Conservation (phyloP, 495 filamentous ascomycete genomes). For the Tuber umbilicatum region DNA sequence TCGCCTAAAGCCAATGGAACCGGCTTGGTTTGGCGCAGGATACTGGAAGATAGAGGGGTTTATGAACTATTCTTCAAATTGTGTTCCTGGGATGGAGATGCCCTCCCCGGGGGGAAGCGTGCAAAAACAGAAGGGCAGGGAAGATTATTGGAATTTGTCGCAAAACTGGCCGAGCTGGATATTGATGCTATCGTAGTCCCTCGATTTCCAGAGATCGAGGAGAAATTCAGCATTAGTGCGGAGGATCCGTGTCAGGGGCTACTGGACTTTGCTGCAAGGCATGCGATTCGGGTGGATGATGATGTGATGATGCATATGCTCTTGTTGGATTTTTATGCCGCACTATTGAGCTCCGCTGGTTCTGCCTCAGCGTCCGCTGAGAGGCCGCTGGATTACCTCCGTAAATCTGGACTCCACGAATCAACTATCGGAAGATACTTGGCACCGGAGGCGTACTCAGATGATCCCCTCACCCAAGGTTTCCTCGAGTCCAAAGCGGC, state of each 20-base stretch:
- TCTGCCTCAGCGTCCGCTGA: slow-evolving; percentile 2
- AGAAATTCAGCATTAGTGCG: slow-evolving; percentile 14
- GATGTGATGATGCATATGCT: slow-evolving; percentile 41
- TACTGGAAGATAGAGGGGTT: slow-evolving; percentile 30
- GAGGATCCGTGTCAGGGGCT: slow-evolving; percentile 19
- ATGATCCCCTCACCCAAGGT: slow-evolving; percentile 24
- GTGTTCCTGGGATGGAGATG: slow-evolving; percentile 27
- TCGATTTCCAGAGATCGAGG: slow-evolving; percentile 20
- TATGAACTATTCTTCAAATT: slow-evolving; percentile 30
- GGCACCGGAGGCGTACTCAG: slow-evolving; percentile 29
- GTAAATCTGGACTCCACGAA: slow-evolving; percentile 21
- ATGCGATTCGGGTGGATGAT: slow-evolving; percentile 16
- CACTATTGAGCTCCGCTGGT: slow-evolving; percentile 13
- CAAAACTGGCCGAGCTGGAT: slow-evolving; percentile 20
- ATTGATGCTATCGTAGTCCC: slow-evolving; percentile 23
- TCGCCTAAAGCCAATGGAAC: slow-evolving; percentile 12
- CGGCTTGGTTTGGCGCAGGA: slow-evolving; percentile 30
- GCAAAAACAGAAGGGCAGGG: slow-evolving; percentile 29
- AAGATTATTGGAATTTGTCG: slow-evolving; percentile 27
- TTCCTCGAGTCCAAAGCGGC: slow-evolving; percentile 34
- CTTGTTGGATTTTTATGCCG: slow-evolving; percentile 32
- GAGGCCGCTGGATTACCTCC: slow-evolving; percentile 25
- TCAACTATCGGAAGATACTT: slow-evolving; percentile 25
- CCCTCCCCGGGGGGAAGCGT: slow-evolving; percentile 21
- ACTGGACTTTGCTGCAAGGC: slow-evolving; percentile 29